phyloP scores from a whole-genome alignment of 768 basidiomycete genomes.

The Cystofilobasidium bisporidii region DNA sequence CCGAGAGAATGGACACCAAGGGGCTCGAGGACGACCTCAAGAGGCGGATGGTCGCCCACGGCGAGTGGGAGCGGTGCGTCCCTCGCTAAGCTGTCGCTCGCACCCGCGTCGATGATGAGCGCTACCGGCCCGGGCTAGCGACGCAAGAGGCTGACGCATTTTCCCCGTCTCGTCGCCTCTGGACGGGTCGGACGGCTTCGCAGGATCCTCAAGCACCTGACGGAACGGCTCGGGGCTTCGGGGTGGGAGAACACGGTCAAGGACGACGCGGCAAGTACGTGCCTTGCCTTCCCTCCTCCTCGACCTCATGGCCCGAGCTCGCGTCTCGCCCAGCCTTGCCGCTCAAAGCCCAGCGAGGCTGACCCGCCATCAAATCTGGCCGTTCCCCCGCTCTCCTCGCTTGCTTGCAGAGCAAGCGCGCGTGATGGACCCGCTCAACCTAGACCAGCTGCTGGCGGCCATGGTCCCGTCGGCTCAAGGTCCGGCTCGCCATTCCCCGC shows the following conservation, averaged over 20 bases:
- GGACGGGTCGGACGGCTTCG: neutral
- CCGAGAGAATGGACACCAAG: neutral
- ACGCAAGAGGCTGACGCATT: too few species aligned
- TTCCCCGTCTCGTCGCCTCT: too few species aligned
- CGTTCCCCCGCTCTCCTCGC: neutral
- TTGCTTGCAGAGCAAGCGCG: neutral
- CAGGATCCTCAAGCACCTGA: neutral
- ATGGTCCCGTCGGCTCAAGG: neutral
- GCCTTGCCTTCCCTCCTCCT: neutral
- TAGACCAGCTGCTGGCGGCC: slow-evolving; percentile 1
- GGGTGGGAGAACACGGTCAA: neutral
- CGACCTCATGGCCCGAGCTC: neutral
- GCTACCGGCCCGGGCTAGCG: too few species aligned
- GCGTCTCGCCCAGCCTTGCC: neutral
- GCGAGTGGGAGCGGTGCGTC: slow-evolving; percentile 7
- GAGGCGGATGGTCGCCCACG: neutral
- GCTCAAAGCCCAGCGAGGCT: too few species aligned
- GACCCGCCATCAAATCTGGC: neutral
- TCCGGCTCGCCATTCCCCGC: neutral
- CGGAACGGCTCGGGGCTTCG: neutral
- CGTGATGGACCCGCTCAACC: neutral
- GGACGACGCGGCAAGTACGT: neutral
- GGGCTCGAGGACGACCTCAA: slow-evolving; percentile 8
- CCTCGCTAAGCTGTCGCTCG: neutral
- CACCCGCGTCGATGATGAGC: too few species aligned